Conservation (phyloP, 805 yeast species). For the Saccharomycopsis javanensis region DNA sequence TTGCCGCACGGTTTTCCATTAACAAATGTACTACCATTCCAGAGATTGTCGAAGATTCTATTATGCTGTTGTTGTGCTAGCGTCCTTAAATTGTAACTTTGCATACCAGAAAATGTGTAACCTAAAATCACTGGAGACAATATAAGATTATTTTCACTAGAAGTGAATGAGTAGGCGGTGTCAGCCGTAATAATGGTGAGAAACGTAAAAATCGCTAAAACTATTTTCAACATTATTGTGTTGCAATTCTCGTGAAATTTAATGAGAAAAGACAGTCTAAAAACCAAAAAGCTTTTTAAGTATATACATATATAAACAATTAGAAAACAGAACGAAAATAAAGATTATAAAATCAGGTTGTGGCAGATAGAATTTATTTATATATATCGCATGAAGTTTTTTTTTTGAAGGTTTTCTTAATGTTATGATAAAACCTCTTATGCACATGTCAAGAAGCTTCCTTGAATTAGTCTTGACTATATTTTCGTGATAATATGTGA, state of each 20-base stretch:
- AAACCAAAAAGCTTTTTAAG: too few relatives aligned
- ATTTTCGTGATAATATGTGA: not conserved
- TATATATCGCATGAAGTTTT: too few relatives aligned
- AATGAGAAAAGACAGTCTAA: too few relatives aligned
- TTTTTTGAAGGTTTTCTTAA: too few relatives aligned
- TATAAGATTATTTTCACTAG: not conserved
- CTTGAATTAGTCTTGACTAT: too few relatives aligned
- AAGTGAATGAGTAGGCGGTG: not conserved
- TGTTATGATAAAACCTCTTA: too few relatives aligned
- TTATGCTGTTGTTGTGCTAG: not conserved
- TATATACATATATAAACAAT: too few relatives aligned
- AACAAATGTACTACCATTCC: not conserved
- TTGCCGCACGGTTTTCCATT: conserved; percentile 1
- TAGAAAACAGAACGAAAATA: too few relatives aligned
- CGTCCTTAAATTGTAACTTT: not conserved
- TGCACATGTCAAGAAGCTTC: too few relatives aligned
- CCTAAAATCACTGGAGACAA: not conserved
- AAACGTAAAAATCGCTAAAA: not conserved
- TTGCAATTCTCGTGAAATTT: not conserved
- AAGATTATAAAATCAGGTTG: too few relatives aligned
- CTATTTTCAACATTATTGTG: not conserved
- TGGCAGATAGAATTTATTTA: too few relatives aligned
- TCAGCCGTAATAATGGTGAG: not conserved
- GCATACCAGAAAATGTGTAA: not conserved
- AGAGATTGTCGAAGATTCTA: not conserved